These are phyloP conservation scores for Hypoxylon sp. DNA, from an alignment of 2,329 filamentous ascomycete genomes.

Conservation along the genomic window DNA sequence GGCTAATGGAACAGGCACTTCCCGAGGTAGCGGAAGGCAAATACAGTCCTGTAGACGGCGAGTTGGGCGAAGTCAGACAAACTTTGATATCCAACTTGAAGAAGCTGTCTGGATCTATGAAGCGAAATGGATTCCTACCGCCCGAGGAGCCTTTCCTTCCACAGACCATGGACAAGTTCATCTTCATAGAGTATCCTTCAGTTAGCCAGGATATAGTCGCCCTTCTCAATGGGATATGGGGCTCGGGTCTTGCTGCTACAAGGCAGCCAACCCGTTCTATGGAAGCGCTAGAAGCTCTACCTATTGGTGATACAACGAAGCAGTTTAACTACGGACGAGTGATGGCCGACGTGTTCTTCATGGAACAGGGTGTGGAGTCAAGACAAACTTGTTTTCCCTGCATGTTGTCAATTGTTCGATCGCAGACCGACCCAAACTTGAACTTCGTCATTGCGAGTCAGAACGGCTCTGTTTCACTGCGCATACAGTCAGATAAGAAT, in stretches of 20 bases:
- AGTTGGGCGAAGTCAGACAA: slow-evolving; percentile 69
- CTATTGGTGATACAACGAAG: slow-evolving; percentile 80
- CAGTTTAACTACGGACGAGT: slow-evolving; percentile 86
- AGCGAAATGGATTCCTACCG: slow-evolving; percentile 83
- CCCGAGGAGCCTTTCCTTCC: slow-evolving; percentile 78
- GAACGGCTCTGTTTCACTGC: slow-evolving; percentile 80
- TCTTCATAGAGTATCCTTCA: slow-evolving; percentile 85
- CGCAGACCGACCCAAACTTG: slow-evolving; percentile 77
- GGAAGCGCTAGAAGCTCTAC: slow-evolving; percentile 77
- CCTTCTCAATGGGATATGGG: slow-evolving; percentile 75
- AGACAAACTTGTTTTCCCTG: slow-evolving; percentile 80
- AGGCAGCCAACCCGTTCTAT: slow-evolving; percentile 64
- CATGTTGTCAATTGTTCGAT: slow-evolving; percentile 81
- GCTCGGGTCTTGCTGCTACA: slow-evolving; percentile 64
- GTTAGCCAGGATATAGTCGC: slow-evolving; percentile 80
- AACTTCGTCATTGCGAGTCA: slow-evolving; percentile 85
- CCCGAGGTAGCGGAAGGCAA: slow-evolving; percentile 65
- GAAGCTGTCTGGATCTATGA: slow-evolving; percentile 86
- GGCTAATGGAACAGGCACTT: slow-evolving; percentile 76
- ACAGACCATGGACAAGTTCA: slow-evolving; percentile 82
- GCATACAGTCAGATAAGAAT: slow-evolving; percentile 78
- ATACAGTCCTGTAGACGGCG: slow-evolving; percentile 60
- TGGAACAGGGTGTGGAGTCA: slow-evolving; percentile 78
- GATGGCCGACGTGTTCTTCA: slow-evolving; percentile 80
- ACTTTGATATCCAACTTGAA: slow-evolving; percentile 75